A percentile compares a stretch with the other conserved stretches of the same genome.
phyloP scores from a whole-genome alignment of 371 early-diverging fungal genomes.

The Mucor irregularis region DNA sequence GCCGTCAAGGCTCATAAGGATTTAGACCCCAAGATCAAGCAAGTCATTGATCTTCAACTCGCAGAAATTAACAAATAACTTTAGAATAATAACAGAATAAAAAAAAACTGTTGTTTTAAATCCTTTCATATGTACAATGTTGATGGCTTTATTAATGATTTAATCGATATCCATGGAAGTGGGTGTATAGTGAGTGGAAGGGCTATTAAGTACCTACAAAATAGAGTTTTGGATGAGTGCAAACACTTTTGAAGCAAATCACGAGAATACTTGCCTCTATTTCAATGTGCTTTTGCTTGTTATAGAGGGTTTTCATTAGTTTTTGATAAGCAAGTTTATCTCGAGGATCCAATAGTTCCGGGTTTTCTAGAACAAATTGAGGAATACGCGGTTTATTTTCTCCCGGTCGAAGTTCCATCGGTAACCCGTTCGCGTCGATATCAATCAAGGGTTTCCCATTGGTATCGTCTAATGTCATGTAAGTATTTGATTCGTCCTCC shows the following conservation, averaged over 20 bases:
- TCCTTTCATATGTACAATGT: neutral
- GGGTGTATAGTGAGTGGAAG: neutral
- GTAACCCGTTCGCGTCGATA: constrained; percentile 10
- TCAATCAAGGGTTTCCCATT: neutral
- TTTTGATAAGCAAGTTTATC: constrained; percentile 11
- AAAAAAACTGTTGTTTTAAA: neutral
- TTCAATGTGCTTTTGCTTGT: neutral
- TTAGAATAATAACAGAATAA: neutral
- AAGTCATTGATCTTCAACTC: constrained; percentile 26
- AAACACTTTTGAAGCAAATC: no score
- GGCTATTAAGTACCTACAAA: constrained; percentile 3
- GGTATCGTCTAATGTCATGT: neutral
- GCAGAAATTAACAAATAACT: constrained; percentile 12
- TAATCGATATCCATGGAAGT: constrained; percentile 19
- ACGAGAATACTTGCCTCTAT: constrained; percentile 1
- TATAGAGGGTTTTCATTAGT: neutral
- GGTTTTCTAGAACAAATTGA: constrained; percentile 18
- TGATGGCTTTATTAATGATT: neutral
- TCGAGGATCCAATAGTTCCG: constrained; percentile 17
- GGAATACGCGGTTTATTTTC: constrained; percentile 25
- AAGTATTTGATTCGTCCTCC: neutral
- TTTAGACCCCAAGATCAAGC: constrained; percentile 25
- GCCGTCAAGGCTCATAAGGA: constrained; percentile 33
- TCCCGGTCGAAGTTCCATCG: constrained; percentile 21
- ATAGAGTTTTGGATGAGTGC: neutral